Base-by-base conservation (phyloP, 371 early-diverging fungal species). In the Nosema granulosis region DNA sequence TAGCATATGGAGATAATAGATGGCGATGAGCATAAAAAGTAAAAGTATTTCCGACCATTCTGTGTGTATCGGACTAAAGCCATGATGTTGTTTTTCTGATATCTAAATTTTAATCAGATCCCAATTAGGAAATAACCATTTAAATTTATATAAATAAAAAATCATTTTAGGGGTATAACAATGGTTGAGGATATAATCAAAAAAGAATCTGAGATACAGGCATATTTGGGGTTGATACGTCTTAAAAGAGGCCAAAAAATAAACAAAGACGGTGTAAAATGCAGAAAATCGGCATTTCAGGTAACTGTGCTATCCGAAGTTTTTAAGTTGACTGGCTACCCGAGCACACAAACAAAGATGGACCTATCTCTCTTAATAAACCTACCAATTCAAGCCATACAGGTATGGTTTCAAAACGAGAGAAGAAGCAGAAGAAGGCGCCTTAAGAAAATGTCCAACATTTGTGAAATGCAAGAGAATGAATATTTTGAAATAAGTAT, bases 401-500 rank as follows among this genome's bases (percentile, higher is more conserved):
- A 81, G 74, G 68, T 81, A 38, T 81, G 82, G 82, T 81, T 81
- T 56, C 82, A 81, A 59, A 81, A 81, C 37, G 68, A 74, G 32
- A 38, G 75, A 37, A 52, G 68, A 29, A 54, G 50, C 50, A 66
- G 54, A 52, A 3, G 54, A 11, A 18, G 54, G 3, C 16, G 24
- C 16, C 24, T 52, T 20, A n/a, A 52, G 24, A 52, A 52, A 18
- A 3, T 11, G n/a, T 20, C 16, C 24, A 52, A 20, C n/a, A 24
- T 20, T 11, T 18, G 2, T 9, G 54, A 20, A 52, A 24, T 20
- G 16, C 16, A 52, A 20, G 54, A 52, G 24, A 52, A 18, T 52
- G 54, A 52, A n/a, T 52, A 52, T 52, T 52, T 52, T 52, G 54
- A 52, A 52, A 52, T 52, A 9, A 52, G n/a, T 52, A 24, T 52